Percentiles rank a stretch among this genome's conserved stretches.
Conservation (phyloP, 306 rosid genomes). For the Vigna radiata region DNA sequence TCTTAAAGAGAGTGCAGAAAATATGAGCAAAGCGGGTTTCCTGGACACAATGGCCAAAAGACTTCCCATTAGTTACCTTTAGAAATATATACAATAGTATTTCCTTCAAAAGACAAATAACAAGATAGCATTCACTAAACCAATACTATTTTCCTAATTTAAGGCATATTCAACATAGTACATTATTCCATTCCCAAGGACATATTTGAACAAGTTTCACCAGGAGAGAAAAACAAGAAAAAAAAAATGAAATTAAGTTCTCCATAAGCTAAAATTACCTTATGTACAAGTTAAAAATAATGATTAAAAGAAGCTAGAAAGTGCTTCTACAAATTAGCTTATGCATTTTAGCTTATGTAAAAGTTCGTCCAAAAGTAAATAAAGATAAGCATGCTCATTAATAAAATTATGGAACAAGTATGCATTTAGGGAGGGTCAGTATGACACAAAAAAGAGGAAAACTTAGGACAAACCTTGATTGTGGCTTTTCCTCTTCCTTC, state of each 20-base stretch:
- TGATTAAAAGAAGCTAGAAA: no score
- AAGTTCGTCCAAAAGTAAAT: not conserved
- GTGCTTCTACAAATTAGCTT: no score
- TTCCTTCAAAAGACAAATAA: constrained; percentile 3
- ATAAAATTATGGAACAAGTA: constrained; percentile 9
- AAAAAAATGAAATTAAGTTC: no score
- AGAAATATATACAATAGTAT: not conserved
- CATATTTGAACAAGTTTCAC: no score
- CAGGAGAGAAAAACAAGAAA: no score
- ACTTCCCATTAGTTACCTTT: constrained; percentile 9
- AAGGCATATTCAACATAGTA: not conserved
- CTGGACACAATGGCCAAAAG: not conserved
- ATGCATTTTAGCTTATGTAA: no score
- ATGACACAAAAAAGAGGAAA: not conserved
- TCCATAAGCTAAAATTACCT: no score
- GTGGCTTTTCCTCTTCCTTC: constrained; percentile 99
- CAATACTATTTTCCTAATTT: constrained; percentile 23
- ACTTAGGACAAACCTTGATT: constrained; percentile 67
- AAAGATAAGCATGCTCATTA: not conserved
- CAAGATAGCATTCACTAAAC: not conserved
- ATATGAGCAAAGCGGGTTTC: not conserved
- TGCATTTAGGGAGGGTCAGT: constrained; percentile 3
- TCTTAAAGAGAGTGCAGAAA: constrained; percentile 2
- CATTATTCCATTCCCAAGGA: not conserved
- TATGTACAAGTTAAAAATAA: no score